These are phyloP conservation scores for Trichoderma brevicompactum DNA, from an alignment of 2,329 filamentous ascomycete species.

Conservation along the genomic window DNA sequence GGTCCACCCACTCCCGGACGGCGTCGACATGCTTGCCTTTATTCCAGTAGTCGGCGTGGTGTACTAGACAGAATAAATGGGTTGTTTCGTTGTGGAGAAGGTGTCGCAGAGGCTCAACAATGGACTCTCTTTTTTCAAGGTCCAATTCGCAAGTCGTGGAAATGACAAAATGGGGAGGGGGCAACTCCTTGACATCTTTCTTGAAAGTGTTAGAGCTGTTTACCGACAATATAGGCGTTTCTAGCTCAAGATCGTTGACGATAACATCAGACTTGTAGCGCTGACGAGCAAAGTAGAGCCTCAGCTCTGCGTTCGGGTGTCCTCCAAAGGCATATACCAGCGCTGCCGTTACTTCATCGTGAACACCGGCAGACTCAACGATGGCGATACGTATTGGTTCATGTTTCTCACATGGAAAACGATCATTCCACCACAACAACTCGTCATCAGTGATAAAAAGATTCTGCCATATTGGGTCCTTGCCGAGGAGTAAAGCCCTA, in stretches of 20 bases:
- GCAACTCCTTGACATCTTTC: slow-evolving; percentile 12
- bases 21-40: slow-evolving; percentile 18
- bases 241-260: slow-evolving; percentile 11
- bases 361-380: slow-evolving; percentile 23
- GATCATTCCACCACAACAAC: slow-evolving; percentile 13
- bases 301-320: slow-evolving; percentile 20
- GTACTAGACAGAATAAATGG: slow-evolving; percentile 19
- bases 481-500: neutral
- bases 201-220: slow-evolving; percentile 21
- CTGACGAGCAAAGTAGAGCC: slow-evolving; percentile 19
- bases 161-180: slow-evolving; percentile 19
- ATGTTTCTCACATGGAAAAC: slow-evolving; percentile 21
- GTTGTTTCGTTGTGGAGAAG: slow-evolving; percentile 20
- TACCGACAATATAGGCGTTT: slow-evolving; percentile 20
- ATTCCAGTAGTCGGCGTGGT: slow-evolving; percentile 22
- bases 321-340: slow-evolving; percentile 26
- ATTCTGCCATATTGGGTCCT: slow-evolving; percentile 14
- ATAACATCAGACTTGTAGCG: slow-evolving; percentile 25
- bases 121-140: slow-evolving; percentile 19
- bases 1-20: slow-evolving; percentile 23
- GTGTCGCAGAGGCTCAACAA: slow-evolving; percentile 18
- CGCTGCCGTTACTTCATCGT: slow-evolving; percentile 22
- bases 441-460: slow-evolving; percentile 22
- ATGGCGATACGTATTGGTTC: slow-evolving; percentile 24
- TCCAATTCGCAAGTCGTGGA: slow-evolving; percentile 25